A percentile compares a stretch with the other conserved stretches of the same genome.
Evolutionary conservation across 202 grass and related monocot species (phyloP).

Genomic region (Cymbopogon flexuosus): DNA sequence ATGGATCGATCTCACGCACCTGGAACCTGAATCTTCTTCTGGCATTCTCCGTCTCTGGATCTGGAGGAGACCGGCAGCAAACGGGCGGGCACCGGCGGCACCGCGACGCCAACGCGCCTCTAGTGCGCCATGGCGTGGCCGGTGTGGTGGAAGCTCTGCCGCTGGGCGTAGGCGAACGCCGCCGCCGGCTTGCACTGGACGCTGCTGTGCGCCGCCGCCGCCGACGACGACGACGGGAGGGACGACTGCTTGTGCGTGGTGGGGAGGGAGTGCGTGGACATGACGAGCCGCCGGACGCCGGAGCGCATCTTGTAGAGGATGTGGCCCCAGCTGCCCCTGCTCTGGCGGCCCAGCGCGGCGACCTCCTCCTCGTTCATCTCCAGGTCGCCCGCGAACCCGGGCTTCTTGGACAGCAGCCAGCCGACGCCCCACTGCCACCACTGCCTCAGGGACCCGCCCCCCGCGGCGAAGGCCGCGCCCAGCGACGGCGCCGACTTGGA

Average conservation of each 20-base stretch:
- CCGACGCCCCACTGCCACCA: constrained; percentile 80
- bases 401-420: constrained; percentile 74
- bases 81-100: not conserved
- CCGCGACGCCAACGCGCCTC: not conserved
- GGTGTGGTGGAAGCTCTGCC: constrained; percentile 67
- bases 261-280: constrained; percentile 38
- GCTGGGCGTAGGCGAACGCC: constrained; percentile 47
- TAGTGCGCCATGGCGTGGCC: constrained; percentile 35
- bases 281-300: constrained; percentile 56
- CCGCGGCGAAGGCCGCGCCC: constrained; percentile 38
- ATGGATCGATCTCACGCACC: not conserved
- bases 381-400: constrained; percentile 60
- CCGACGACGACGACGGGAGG: not conserved
- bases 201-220: constrained; percentile 24
- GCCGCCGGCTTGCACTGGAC: constrained; percentile 40
- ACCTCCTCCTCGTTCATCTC: constrained; percentile 99
- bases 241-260: constrained; percentile 50
- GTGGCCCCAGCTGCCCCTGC: constrained; percentile 65
- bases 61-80: not conserved
- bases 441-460: constrained; percentile 34
- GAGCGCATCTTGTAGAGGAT: constrained; percentile 72
- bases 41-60: not conserved
- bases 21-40: constrained; percentile 23
- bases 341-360: constrained; percentile 52
- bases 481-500: constrained; percentile 72